Evolutionary conservation across 352 stramenopile genomes (phyloP).

Genomic region (Pythium plurisporium): DNA sequence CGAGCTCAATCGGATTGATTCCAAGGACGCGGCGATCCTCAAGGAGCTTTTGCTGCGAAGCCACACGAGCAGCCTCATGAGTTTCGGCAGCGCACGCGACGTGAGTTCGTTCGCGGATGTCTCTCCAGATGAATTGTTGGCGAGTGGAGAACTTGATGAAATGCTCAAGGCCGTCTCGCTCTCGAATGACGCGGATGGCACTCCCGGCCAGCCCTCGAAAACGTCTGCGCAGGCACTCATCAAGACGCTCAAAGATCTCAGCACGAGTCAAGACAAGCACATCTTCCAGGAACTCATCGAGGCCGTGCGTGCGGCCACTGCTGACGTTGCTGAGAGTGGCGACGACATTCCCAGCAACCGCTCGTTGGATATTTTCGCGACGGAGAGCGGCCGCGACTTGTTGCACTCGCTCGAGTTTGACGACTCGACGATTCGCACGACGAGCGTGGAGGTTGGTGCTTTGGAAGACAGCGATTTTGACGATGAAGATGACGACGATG

Average conservation of each 20-base stretch:
- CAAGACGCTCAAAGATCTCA: conserved; percentile 48
- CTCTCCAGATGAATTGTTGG: conserved; percentile 69
- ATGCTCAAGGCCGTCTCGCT: conserved; percentile 70
- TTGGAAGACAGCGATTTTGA: conserved; percentile 33
- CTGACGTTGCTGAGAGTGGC: background rate
- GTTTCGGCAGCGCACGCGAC: conserved; percentile 49
- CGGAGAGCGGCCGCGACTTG: conserved; percentile 12
- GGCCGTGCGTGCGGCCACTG: conserved; percentile 19
- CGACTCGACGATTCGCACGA: background rate
- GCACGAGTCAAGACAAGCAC: conserved; percentile 55
- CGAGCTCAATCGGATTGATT: conserved; percentile 47
- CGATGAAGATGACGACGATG: conserved; percentile 15
- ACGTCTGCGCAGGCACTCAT: conserved; percentile 27
- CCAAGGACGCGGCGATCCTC: conserved; percentile 62
- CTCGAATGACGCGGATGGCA: conserved; percentile 27
- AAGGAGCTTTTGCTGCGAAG: conserved; percentile 56
- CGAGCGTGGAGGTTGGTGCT: background rate
- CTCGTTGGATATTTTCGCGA: conserved; percentile 13
- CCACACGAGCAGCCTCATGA: conserved; percentile 63
- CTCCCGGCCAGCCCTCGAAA: background rate
- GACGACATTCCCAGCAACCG: background rate
- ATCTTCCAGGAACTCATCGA: conserved; percentile 68
- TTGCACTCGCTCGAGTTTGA: conserved; percentile 36
- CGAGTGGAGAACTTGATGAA: conserved; percentile 74
- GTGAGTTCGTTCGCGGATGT: conserved; percentile 65